phyloP scores from a whole-genome alignment of 2,329 filamentous ascomycete species.

The Teratosphaeria zuluensis region DNA sequence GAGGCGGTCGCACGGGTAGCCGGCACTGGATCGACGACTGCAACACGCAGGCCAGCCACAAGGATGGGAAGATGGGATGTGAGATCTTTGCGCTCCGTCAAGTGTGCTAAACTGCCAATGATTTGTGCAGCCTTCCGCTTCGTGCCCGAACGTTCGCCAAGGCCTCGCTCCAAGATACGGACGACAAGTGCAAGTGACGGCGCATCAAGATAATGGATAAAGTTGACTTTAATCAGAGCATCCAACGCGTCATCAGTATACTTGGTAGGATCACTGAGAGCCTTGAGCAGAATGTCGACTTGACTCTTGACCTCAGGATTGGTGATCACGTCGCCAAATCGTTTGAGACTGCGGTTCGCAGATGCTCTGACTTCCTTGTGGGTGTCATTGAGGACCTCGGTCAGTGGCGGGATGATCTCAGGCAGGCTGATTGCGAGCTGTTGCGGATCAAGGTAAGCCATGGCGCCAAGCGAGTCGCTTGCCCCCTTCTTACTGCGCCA shows the following conservation, averaged over 20 bases:
- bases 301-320: slow-evolving; percentile 95
- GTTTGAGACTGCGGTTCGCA: slow-evolving; percentile 91
- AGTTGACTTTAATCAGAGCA: slow-evolving; percentile 92
- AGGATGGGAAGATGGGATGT: slow-evolving; percentile 83
- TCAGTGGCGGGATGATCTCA: slow-evolving; percentile 92
- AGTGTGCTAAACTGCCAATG: slow-evolving; percentile 91
- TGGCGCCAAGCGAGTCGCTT: slow-evolving; percentile 90
- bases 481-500: slow-evolving; percentile 99
- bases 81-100: slow-evolving; percentile 93
- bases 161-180: slow-evolving; percentile 84
- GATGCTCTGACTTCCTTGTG: slow-evolving; percentile 92
- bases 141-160: slow-evolving; percentile 83
- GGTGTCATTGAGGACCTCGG: slow-evolving; percentile 88
- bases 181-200: slow-evolving; percentile 91
- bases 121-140: slow-evolving; percentile 96
- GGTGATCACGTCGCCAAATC: slow-evolving; percentile 95
- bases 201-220: slow-evolving; percentile 95
- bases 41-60: slow-evolving; percentile 78
- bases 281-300: slow-evolving; percentile 85
- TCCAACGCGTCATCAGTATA: slow-evolving; percentile 94
- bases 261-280: slow-evolving; percentile 92
- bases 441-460: slow-evolving; percentile 96
- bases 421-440: slow-evolving; percentile 87
- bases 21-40: slow-evolving; percentile 89
- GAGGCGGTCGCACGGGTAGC: slow-evolving; percentile 94